Percentiles rank a stretch among this genome's conserved stretches.
Conservation (phyloP, 306 rosid species). For the Gynostemma pentaphyllum region DNA sequence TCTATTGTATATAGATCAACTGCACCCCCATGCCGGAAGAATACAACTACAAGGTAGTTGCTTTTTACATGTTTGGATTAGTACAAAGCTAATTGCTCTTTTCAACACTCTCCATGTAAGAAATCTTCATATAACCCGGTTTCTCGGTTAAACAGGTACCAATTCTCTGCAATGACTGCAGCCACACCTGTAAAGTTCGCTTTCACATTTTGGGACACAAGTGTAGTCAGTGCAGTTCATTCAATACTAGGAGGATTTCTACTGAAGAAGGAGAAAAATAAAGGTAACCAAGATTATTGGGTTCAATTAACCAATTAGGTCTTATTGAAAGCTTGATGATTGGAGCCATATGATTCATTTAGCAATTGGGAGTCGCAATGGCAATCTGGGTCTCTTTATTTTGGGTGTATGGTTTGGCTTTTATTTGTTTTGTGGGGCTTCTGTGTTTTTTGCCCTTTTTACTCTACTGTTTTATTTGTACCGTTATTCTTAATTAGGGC, state of each 20-base stretch:
- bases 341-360: slow-evolving; percentile 1
- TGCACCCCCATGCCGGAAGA: slow-evolving; percentile 27
- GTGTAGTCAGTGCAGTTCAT: slow-evolving; percentile 49
- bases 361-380: too few relatives aligned
- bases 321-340: neutral
- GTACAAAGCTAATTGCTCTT: neutral
- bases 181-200: slow-evolving; percentile 24
- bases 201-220: slow-evolving; percentile 55
- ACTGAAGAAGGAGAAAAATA: slow-evolving; percentile 8
- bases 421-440: too few relatives aligned
- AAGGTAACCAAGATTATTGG: slow-evolving; percentile 7
- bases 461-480: too few relatives aligned
- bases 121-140: neutral
- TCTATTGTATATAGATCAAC: slow-evolving; percentile 28
- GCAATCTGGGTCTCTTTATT: too few relatives aligned
- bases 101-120: neutral
- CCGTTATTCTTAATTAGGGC: too few relatives aligned
- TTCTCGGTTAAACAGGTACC: slow-evolving; percentile 35
- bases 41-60: slow-evolving; percentile 40
- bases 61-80: slow-evolving; percentile 4
- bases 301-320: neutral
- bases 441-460: too few relatives aligned
- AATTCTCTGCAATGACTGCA: slow-evolving; percentile 67
- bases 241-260: slow-evolving; percentile 56
- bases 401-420: too few relatives aligned